phyloP scores from a whole-genome alignment of 208 protist species.

The Acanthamoeba culbertsoni region DNA sequence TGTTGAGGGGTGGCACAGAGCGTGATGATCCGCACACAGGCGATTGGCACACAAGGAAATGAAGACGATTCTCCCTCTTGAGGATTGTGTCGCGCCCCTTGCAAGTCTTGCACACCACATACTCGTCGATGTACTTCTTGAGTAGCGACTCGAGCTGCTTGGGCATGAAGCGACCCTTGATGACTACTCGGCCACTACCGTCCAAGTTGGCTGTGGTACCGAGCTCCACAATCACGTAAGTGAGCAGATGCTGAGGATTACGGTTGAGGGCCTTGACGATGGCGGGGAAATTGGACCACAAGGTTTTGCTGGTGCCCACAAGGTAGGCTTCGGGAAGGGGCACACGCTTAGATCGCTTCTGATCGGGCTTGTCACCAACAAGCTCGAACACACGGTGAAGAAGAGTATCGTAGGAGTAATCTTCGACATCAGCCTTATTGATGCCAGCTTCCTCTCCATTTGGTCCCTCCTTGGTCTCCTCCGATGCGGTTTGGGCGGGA shows the following conservation, averaged over 20 bases:
- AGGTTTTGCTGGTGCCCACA: slow-evolving; percentile 78
- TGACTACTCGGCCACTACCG: slow-evolving; percentile 82
- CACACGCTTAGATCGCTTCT: slow-evolving; percentile 49
- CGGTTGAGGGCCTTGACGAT: slow-evolving; percentile 73
- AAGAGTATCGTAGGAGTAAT: slow-evolving; percentile 44
- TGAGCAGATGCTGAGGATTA: slow-evolving; percentile 79
- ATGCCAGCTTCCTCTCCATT: neutral
- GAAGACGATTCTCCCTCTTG: slow-evolving; percentile 67
- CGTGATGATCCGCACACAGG: neutral
- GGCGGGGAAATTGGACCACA: slow-evolving; percentile 80
- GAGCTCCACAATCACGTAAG: slow-evolving; percentile 82
- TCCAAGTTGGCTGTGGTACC: slow-evolving; percentile 82
- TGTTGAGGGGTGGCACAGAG: slow-evolving; percentile 53
- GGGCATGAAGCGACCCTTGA: slow-evolving; percentile 81
- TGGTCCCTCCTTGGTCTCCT: neutral
- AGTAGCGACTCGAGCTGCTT: slow-evolving; percentile 85
- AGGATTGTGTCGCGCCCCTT: slow-evolving; percentile 79
- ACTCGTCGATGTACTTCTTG: slow-evolving; percentile 84
- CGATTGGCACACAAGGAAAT: slow-evolving; percentile 40
- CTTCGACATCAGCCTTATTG: slow-evolving; percentile 1
- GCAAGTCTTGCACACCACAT: slow-evolving; percentile 84
- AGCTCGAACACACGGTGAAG: slow-evolving; percentile 34
- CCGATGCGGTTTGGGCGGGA: neutral
- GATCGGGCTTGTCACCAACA: slow-evolving; percentile 7
- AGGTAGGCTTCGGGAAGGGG: slow-evolving; percentile 73